Evolutionary conservation across 23 red algal species (phyloP), one percentile per base, ranked within the genome.

Genomic region (Gracilaria caudata): DNA sequence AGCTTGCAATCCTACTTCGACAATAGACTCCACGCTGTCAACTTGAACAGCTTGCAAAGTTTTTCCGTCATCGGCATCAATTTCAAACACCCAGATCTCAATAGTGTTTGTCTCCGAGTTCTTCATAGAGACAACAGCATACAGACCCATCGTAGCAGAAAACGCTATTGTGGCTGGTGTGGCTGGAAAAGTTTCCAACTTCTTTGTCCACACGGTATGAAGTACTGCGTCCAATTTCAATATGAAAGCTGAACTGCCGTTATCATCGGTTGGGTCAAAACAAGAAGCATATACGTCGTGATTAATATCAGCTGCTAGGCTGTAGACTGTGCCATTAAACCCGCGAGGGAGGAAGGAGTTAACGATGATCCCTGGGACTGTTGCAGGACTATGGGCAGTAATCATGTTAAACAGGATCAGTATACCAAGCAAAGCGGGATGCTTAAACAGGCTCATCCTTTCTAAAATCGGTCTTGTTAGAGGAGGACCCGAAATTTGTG

Each of bases 61-160:
- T 24, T 47, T 75, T 9, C 70, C 70, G 40, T 75, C 70, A 29
- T 28, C 24, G 19, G 29, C 39, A 47, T 47, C 40, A 47, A 75
- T 47, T 47, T 75, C 70, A 7, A 38, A 29, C 47, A 75, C 12
- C 70, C 70, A 75, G 6, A 75, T 26, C 39, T 75, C n/a, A 43
- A 75, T 49, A 21, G 0, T 29, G 9, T 47, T 38, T 26, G 37
- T 29, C 33, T 45, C 40, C 4, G 25, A 46, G 33, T 49, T 19
- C 25, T 47, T 25, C 37, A 47, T 75, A 26, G 70, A 40, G 10
- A 75, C 1, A 6, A 75, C 19, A 2, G 10, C 10, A 47, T 46
- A 75, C 21, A 75, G 19, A 24, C 70, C 70, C 70, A 75, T 75
- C 10, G 70, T 47, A 24, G 47, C 43, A 9, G 70, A 75, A 47